Conservation (phyloP, 2,329 filamentous ascomycete genomes). For the Sporothrix mexicana region DNA sequence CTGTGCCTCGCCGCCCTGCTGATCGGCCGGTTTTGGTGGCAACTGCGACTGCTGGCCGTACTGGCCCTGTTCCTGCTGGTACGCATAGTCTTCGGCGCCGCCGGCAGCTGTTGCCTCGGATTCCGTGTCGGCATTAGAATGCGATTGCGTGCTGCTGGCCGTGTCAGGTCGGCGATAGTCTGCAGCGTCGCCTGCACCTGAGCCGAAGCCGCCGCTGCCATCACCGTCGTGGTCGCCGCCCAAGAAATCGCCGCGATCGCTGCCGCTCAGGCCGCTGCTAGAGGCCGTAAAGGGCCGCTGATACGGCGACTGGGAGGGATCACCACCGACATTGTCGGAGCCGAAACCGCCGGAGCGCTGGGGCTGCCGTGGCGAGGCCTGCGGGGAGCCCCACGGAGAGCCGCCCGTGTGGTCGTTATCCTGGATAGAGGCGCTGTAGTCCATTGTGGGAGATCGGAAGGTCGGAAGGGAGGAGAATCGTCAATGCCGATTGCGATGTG, state of each 20-base stretch:
- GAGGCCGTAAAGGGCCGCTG: slow-evolving; percentile 45
- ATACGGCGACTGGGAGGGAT: slow-evolving; percentile 52
- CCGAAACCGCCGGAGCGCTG: slow-evolving; percentile 52
- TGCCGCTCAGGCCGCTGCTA: slow-evolving; percentile 51
- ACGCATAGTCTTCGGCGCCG: slow-evolving; percentile 42
- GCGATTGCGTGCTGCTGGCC: slow-evolving; percentile 54
- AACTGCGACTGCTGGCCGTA: neutral
- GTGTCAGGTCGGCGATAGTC: slow-evolving; percentile 55
- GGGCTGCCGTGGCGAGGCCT: slow-evolving; percentile 54
- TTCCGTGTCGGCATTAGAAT: slow-evolving; percentile 50
- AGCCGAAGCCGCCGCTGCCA: slow-evolving; percentile 43
- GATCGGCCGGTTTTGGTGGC: neutral
- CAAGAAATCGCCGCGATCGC: slow-evolving; percentile 44
- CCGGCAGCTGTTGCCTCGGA: slow-evolving; percentile 42
- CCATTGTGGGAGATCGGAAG: slow-evolving; percentile 50
- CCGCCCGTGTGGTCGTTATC: slow-evolving; percentile 60
- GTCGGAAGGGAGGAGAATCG: neutral
- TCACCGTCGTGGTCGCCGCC: slow-evolving; percentile 24
- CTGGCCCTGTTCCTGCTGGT: slow-evolving; percentile 25
- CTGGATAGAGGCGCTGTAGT: slow-evolving; percentile 62
- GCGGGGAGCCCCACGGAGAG: slow-evolving; percentile 64
- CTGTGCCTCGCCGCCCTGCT: neutral
- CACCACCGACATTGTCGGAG: slow-evolving; percentile 49
- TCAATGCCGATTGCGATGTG: neutral
- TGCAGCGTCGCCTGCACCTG: slow-evolving; percentile 45